Conservation (phyloP, 2,329 filamentous ascomycete species). For the Talaromyces sp. region DNA sequence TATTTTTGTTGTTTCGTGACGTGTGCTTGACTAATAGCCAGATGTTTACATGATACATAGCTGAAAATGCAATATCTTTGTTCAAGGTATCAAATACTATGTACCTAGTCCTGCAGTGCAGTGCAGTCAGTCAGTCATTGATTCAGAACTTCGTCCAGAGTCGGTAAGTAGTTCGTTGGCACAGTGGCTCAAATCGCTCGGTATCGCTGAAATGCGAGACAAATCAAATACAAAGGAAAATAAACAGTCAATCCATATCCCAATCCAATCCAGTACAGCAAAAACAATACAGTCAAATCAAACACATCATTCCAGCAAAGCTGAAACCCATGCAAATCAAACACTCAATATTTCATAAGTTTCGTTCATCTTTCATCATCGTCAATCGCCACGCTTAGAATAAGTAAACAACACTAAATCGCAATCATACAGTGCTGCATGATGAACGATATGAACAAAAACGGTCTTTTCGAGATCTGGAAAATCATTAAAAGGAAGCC, state of each 20-base stretch:
- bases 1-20: neutral
- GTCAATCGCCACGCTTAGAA: conserved; percentile 27
- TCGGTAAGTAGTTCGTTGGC: neutral
- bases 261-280: neutral
- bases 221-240: conserved; percentile 13
- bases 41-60: neutral
- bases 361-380: conserved; percentile 43
- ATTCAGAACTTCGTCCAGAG: neutral
- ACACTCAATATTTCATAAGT: conserved; percentile 35
- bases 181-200: conserved; percentile 9
- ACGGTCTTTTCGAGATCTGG: neutral
- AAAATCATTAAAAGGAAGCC: neutral
- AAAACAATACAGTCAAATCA: conserved; percentile 13
- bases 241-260: neutral
- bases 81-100: conserved; percentile 14
- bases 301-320: conserved; percentile 19
- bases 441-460: neutral
- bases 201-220: conserved; percentile 17
- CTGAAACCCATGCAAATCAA: conserved; percentile 16
- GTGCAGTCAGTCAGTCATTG: conserved; percentile 11
- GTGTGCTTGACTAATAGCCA: neutral
- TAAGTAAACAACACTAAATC: conserved; percentile 24
- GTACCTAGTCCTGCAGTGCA: conserved; percentile 11
- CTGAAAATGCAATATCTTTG: conserved; percentile 1
- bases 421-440: conserved; percentile 9